A percentile compares a stretch with the other conserved stretches of the same genome.
Evolutionary conservation across 345 rosid genomes (phyloP).

Genomic region (thale cress (Arabidopsis thaliana)): DNA sequence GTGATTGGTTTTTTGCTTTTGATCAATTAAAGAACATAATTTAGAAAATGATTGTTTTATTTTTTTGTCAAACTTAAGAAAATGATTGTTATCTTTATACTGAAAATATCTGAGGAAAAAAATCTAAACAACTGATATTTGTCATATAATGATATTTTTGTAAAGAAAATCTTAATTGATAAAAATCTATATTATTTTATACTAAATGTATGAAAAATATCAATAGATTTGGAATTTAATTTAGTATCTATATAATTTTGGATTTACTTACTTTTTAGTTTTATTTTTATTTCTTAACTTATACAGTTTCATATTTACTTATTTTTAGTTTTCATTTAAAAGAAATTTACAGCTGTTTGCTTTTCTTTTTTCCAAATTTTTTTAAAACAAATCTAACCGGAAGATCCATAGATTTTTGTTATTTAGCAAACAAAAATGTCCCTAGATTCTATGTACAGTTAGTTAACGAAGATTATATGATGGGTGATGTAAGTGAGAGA

Average conservation of each 20-base stretch:
- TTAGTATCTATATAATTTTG: background rate
- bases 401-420: background rate
- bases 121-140: background rate
- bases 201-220: background rate
- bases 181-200: background rate
- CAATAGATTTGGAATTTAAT: background rate
- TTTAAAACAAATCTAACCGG: background rate
- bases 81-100: background rate
- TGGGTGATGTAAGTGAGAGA: background rate
- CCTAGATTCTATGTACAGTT: background rate
- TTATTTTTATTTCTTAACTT: background rate
- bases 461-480: slow-evolving; percentile 5
- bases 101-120: background rate
- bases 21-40: background rate
- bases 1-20: background rate
- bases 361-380: background rate
- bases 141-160: background rate
- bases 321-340: background rate
- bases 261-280: background rate
- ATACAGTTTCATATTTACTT: background rate
- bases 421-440: background rate
- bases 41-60: background rate
- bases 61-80: background rate
- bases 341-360: background rate
- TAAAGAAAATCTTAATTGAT: background rate